phyloP scores from a whole-genome alignment of 2,329 filamentous ascomycete species.

The Beauveria scarabaeidicola region DNA sequence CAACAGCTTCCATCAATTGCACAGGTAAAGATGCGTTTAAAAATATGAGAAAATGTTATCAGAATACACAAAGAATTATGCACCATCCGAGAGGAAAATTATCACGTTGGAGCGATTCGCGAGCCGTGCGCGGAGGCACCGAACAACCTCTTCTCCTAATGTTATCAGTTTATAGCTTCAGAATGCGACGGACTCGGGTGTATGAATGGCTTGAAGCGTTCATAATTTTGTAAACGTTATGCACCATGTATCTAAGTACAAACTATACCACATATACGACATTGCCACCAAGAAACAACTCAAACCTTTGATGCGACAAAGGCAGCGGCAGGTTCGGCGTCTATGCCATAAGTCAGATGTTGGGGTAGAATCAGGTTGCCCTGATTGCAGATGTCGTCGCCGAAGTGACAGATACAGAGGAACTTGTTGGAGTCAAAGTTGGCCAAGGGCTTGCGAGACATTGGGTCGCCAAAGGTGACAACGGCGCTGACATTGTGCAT shows the following conservation, averaged over 20 bases:
- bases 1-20: background rate
- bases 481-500: conserved; percentile 21
- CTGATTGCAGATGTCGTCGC: conserved; percentile 22
- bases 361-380: conserved; percentile 19
- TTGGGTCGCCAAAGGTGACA: conserved; percentile 25
- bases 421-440: conserved; percentile 17
- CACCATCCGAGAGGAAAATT: too few relatives aligned
- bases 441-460: conserved; percentile 15
- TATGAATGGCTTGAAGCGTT: background rate
- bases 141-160: too few relatives aligned
- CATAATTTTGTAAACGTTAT: background rate
- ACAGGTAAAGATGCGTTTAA: too few relatives aligned
- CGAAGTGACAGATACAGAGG: conserved; percentile 19
- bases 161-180: too few relatives aligned
- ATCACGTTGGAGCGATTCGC: too few relatives aligned
- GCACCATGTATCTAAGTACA: background rate
- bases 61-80: too few relatives aligned
- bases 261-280: background rate
- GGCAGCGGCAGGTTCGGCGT: conserved; percentile 17
- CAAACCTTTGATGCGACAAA: conserved; percentile 16
- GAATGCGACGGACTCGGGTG: too few relatives aligned
- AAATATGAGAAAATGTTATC: too few relatives aligned
- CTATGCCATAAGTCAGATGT: conserved; percentile 21
- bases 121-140: too few relatives aligned
- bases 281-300: background rate